These are phyloP conservation scores for Euphrasia confusa DNA, from an alignment of 257 asterid genomes.

Conservation along the genomic window DNA sequence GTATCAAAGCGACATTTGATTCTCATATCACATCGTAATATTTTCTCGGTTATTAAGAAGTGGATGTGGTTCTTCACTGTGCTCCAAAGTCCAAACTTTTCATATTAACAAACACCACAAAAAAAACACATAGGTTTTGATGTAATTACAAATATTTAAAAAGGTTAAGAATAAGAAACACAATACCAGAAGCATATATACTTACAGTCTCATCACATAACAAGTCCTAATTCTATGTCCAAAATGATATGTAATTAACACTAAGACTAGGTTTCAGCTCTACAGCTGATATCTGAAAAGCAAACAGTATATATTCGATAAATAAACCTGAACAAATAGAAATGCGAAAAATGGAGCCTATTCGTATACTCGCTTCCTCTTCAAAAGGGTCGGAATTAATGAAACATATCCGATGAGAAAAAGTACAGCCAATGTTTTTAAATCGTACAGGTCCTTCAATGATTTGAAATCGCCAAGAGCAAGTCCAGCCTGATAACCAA, in stretches of 20 bases:
- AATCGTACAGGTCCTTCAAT: constrained; percentile 72
- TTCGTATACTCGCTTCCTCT: constrained; percentile 73
- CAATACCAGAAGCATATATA: too few relatives aligned
- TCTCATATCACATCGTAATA: not conserved
- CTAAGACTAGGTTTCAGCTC: constrained; percentile 18
- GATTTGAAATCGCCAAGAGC: constrained; percentile 83
- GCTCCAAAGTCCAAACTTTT: too few relatives aligned
- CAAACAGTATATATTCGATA: constrained; percentile 1
- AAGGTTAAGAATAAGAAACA: not conserved
- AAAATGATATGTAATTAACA: not conserved
- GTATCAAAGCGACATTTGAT: not conserved
- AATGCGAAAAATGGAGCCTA: constrained; percentile 28
- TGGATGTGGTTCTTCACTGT: too few relatives aligned
- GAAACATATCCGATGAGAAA: constrained; percentile 70
- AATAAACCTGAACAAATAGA: not conserved
- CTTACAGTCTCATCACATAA: too few relatives aligned
- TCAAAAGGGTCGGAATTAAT: constrained; percentile 68
- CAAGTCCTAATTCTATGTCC: too few relatives aligned
- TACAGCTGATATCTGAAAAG: constrained; percentile 15
- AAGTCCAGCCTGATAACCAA: constrained; percentile 44
- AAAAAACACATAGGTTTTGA: too few relatives aligned
- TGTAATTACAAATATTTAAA: too few relatives aligned
- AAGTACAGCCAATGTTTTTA: constrained; percentile 70
- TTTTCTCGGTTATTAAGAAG: not conserved
- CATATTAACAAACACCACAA: too few relatives aligned